phyloP scores from a whole-genome alignment of 768 basidiomycete genomes.

The Tricholoma sp. region DNA sequence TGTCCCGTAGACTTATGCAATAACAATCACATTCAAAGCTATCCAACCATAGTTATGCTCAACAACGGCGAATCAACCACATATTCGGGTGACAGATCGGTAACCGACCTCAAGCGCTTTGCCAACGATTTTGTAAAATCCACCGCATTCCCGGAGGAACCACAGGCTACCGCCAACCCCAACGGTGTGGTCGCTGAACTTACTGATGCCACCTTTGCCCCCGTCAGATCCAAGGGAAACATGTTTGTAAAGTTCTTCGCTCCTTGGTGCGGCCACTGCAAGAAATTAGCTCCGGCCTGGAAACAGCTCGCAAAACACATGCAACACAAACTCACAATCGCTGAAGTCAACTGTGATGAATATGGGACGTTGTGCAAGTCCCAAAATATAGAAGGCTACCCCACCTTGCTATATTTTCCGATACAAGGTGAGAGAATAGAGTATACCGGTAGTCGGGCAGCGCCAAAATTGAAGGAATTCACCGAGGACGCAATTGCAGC shows the following conservation, averaged over 20 bases:
- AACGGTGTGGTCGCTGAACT: conserved; percentile 34
- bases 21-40: conserved; percentile 61
- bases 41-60: conserved; percentile 69
- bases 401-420: conserved; percentile 71
- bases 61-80: conserved; percentile 57
- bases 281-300: conserved; percentile 87
- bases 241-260: conserved; percentile 74
- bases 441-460: conserved; percentile 66
- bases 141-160: conserved; percentile 8
- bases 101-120: conserved; percentile 52
- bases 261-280: conserved; percentile 98
- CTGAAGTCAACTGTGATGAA: conserved; percentile 86
- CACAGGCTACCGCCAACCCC: conserved; percentile 25
- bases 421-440: conserved; percentile 57
- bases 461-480: conserved; percentile 70
- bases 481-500: conserved; percentile 68
- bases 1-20: conserved; percentile 72
- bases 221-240: conserved; percentile 34
- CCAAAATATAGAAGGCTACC: conserved; percentile 75
- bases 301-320: conserved; percentile 64
- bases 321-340: conserved; percentile 69
- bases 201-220: conserved; percentile 31
- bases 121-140: conserved; percentile 37
- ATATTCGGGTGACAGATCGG: conserved; percentile 50
- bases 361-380: conserved; percentile 60